Evolutionary conservation across 768 basidiomycete genomes (phyloP), one percentile per base, ranked within the genome.

Genomic region (Favolaschia claudopus): DNA sequence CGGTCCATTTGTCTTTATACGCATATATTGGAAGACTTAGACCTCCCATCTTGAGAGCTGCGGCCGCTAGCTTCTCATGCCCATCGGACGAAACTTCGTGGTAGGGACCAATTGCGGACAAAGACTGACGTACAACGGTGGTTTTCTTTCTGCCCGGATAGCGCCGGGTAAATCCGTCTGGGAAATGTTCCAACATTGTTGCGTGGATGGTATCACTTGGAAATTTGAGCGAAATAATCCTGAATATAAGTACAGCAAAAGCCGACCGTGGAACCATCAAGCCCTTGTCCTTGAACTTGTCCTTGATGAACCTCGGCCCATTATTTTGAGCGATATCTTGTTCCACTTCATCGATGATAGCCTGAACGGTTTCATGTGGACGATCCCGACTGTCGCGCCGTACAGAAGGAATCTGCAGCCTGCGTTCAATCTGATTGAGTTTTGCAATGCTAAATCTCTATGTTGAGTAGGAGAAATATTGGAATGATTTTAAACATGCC

Each of bases 21-120:
- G 28, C 37, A 29, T 56, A 56, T 4, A 56, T 56, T 3, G 46
- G 55, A 20, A 76, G 36, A 6, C 66, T 64, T 2, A 76, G 45
- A 7, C 58, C 65, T 17, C 73, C 74, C 71, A 76, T 74, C 27
- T 59, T 36, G 20, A 74, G 48, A 2, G 73, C 72, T n/a, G 52
- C 64, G 0, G 52, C 45, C 7, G 55, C 62, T 9, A 74, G 60
- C 47, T 75, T 75, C 45, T 73, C 73, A 47, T 74, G 72, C 1
- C 74, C 69, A 54, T 74, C 73, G n/a, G 48, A 49, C 14, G 57
- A 52, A 13, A 72, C 45, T 43, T 73, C 67, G 29, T 69, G 65
- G 17, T 46, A 68, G 2, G 62, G 58, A 14, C 70, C 70, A 43
- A 61, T 34, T 49, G n/a, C n/a, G n/a, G n/a, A n/a, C n/a, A n/a